Percentiles rank a stretch among this genome's conserved stretches.
phyloP scores from a whole-genome alignment of 805 yeast genomes.

The Pichia deserticola region DNA sequence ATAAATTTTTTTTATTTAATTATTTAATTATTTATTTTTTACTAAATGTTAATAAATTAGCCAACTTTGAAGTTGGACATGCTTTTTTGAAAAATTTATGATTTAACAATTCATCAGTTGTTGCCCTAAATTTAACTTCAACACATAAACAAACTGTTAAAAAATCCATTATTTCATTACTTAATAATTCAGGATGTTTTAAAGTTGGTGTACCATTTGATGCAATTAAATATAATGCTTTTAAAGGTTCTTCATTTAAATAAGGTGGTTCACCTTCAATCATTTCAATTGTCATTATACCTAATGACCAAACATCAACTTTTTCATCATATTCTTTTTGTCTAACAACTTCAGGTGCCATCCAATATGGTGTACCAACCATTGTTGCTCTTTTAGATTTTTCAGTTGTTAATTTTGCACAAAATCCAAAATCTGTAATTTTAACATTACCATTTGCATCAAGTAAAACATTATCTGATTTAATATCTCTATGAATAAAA shows the following conservation, averaged over 20 bases:
- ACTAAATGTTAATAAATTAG: conserved; percentile 41
- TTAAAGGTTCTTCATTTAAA: conserved; percentile 88
- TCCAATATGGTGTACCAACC: conserved; percentile 99
- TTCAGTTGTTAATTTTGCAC: conserved; percentile 83
- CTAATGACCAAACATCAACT: conserved; percentile 96
- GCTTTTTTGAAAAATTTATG: conserved; percentile 66
- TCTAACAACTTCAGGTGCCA: conserved; percentile 98
- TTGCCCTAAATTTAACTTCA: conserved; percentile 86
- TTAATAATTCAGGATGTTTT: conserved; percentile 70
- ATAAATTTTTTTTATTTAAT: no score
- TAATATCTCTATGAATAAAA: conserved; percentile 94
- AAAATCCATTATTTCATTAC: conserved; percentile 75
- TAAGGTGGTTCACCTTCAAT: conserved; percentile 99
- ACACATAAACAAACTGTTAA: conserved; percentile 89
- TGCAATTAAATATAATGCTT: conserved; percentile 89
- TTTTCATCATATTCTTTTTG: conserved; percentile 94
- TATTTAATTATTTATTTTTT: conserved; percentile 1
- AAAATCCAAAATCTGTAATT: conserved; percentile 91
- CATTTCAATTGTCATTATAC: conserved; percentile 98
- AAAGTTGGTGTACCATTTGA: conserved; percentile 94
- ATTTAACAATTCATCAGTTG: conserved; percentile 76
- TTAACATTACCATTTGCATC: conserved; percentile 81
- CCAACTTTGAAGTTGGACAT: conserved; percentile 52
- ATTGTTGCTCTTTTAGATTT: conserved; percentile 89
- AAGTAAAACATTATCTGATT: conserved; percentile 87